Conservation (phyloP, 2,329 filamentous ascomycete genomes). For the Aspergillus aculeatus region DNA sequence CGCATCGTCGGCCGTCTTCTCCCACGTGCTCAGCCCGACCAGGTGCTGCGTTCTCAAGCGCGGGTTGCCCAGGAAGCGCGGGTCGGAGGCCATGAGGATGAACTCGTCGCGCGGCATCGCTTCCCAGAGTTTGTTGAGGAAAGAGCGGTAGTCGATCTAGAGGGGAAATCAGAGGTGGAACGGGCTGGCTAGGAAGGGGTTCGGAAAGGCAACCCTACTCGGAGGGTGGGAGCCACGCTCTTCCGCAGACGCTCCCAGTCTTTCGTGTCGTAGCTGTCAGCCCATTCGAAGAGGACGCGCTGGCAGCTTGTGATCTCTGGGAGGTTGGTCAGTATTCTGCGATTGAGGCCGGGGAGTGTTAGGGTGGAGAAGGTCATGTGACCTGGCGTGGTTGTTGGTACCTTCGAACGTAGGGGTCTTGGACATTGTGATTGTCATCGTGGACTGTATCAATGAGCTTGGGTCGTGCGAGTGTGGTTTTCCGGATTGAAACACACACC, state of each 20-base stretch:
- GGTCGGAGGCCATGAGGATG: conserved; percentile 54
- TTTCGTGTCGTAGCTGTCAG: conserved; percentile 10
- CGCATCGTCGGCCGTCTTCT: conserved; percentile 54
- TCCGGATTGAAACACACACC: no score
- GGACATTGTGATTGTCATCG: no score
- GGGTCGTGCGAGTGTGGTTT: no score
- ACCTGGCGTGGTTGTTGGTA: background rate
- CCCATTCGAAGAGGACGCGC: conserved; percentile 5
- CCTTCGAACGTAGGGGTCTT: conserved; percentile 23
- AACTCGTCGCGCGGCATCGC: conserved; percentile 58
- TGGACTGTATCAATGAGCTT: no score
- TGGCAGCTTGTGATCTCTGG: conserved; percentile 1
- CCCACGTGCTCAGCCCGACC: conserved; percentile 56
- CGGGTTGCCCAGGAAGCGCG: conserved; percentile 56
- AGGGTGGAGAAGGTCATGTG: background rate
- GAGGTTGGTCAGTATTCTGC: background rate
- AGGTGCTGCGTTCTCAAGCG: conserved; percentile 61
- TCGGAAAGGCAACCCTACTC: background rate
- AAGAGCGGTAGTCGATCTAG: conserved; percentile 65
- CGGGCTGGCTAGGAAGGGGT: no score
- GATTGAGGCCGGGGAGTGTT: background rate
- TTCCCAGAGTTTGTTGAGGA: conserved; percentile 44
- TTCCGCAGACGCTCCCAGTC: conserved; percentile 5
- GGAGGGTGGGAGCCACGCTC: conserved; percentile 8
- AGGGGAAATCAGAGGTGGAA: background rate